Base-by-base conservation (phyloP, 2,329 filamentous ascomycete genomes). In the Penicillium sp. region DNA sequence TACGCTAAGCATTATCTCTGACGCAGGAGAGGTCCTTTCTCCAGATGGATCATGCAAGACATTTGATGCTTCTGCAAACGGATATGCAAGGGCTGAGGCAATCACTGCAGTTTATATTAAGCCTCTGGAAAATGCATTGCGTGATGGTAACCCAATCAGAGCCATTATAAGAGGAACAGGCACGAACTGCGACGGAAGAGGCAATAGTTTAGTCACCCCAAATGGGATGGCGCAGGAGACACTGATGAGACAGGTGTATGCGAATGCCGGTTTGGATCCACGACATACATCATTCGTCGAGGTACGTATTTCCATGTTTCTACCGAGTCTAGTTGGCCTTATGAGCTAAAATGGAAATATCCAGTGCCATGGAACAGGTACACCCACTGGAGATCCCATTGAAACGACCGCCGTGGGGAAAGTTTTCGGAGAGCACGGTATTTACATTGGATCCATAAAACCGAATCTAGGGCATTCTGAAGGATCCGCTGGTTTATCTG, bases 1-100 rank as follows among this genome's bases (percentile, higher is more conserved):
- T 1, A 63, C 68, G 0, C 52, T 69, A 56, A 66, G 48, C 1
- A 53, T 46, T 10, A 52, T 51, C 3, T 61, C 67, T 46, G 54
- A 59, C 0, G 54, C 60, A 3, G 59, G 55, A 19, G 48, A 51
- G 24, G 60, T 81, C 29, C 54, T 81, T 0, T 78, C 73, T 10
- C 68, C 71, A 0, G 73, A 69, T 11, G 80, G 81, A 0, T 63
- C 71, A 8, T 83, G 80, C 52, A 78, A 77, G 37, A 71, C 77
- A 2, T 81, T 79, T 48, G 77, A 80, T 47, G 70, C 71, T 4
- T 50, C 64, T 2, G 81, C 79, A 0, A 76, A 82, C 62, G 81
- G 81, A 0, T 83, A 82, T 59, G 81, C 76, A 37, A 74, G 81
- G 11, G 79, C 70, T 1, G 81, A 83, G 49, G 81, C 73, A 3